phyloP scores from a whole-genome alignment of 2,329 filamentous ascomycete genomes.

The Amphichorda felina region DNA sequence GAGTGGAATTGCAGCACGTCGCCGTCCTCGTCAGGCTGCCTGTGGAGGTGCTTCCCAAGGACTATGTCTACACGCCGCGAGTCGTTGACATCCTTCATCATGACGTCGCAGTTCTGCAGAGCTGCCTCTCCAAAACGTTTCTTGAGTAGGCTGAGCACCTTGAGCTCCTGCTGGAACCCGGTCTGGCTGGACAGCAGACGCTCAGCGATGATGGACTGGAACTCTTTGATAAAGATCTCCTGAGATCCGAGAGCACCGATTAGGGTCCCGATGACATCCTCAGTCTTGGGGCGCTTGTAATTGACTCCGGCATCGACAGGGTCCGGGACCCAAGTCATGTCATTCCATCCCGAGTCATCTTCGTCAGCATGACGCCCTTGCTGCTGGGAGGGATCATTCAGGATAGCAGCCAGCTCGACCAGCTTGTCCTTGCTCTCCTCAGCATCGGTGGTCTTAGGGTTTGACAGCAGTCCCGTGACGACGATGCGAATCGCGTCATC shows the following conservation, averaged over 20 bases:
- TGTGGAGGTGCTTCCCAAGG: slow-evolving; percentile 37
- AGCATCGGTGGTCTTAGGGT: slow-evolving; percentile 39
- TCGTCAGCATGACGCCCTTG: slow-evolving; percentile 41
- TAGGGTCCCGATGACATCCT: slow-evolving; percentile 85
- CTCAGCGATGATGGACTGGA: slow-evolving; percentile 81
- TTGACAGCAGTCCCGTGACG: slow-evolving; percentile 60
- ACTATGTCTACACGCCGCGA: slow-evolving; percentile 61
- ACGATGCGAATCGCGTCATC: slow-evolving; percentile 72
- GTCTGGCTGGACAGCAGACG: slow-evolving; percentile 57
- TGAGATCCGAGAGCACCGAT: slow-evolving; percentile 81
- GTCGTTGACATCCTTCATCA: slow-evolving; percentile 88
- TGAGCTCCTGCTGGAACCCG: slow-evolving; percentile 66
- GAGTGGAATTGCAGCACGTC: slow-evolving; percentile 45
- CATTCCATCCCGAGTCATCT: slow-evolving; percentile 75
- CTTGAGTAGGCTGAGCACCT: slow-evolving; percentile 79
- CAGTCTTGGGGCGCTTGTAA: slow-evolving; percentile 78
- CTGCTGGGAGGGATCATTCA: slow-evolving; percentile 48
- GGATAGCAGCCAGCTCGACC: slow-evolving; percentile 54
- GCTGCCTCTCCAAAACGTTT: slow-evolving; percentile 75
- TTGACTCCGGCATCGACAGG: slow-evolving; percentile 88
- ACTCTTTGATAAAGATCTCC: slow-evolving; percentile 87
- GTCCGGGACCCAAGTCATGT: slow-evolving; percentile 88
- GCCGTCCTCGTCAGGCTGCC: slow-evolving; percentile 5
- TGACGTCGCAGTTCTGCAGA: slow-evolving; percentile 90
- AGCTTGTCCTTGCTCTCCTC: slow-evolving; percentile 37